These are phyloP conservation scores for Platismatia glauca DNA, from an alignment of 495 filamentous ascomycete species.

Conservation along the genomic window DNA sequence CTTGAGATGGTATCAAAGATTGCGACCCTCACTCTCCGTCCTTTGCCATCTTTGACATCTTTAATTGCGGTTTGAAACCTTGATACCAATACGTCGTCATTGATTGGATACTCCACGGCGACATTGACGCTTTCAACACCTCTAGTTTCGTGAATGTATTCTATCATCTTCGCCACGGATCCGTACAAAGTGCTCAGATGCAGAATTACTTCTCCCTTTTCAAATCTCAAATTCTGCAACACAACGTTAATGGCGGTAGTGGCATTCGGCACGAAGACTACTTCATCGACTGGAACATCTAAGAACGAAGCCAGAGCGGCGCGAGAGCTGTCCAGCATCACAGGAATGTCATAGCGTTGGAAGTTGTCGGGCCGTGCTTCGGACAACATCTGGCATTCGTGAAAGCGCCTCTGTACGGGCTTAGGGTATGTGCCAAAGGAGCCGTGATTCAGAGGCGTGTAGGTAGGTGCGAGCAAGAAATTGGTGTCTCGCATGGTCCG, in stretches of 20 bases:
- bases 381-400: conserved; percentile 45
- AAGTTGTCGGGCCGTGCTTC: conserved; percentile 67
- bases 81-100: conserved; percentile 47
- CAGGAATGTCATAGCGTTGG: conserved; percentile 52
- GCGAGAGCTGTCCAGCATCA: conserved; percentile 55
- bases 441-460: conserved; percentile 75
- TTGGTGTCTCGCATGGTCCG: conserved; percentile 49
- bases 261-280: conserved; percentile 75
- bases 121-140: conserved; percentile 34
- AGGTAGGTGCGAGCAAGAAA: conserved; percentile 62
- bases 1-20: conserved; percentile 75
- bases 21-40: conserved; percentile 46
- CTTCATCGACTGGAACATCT: conserved; percentile 48
- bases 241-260: conserved; percentile 74
- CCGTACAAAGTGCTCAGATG: conserved; percentile 70
- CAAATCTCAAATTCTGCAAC: conserved; percentile 57
- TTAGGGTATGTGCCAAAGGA: conserved; percentile 72
- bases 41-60: conserved; percentile 30
- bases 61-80: conserved; percentile 43
- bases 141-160: conserved; percentile 56
- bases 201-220: conserved; percentile 52
- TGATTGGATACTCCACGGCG: conserved; percentile 47
- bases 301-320: conserved; percentile 54
- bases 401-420: conserved; percentile 47
- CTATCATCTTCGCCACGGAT: conserved; percentile 59